These are phyloP conservation scores for Pythium utonaiense DNA, from an alignment of 352 stramenopile species.

Conservation along the genomic window DNA sequence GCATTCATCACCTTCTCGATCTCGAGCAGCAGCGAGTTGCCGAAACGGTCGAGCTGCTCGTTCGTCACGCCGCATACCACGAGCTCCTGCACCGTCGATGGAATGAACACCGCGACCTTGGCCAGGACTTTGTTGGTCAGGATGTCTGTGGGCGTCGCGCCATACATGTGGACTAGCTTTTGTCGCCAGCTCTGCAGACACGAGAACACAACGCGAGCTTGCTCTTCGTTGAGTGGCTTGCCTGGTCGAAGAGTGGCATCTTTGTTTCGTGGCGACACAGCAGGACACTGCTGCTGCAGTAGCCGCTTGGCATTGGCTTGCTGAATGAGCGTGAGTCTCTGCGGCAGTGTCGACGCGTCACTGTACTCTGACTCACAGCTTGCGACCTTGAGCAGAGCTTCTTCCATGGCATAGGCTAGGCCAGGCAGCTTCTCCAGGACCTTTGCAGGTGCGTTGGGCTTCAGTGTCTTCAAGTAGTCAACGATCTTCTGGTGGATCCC, in stretches of 20 bases:
- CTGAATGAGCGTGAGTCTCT: constrained; percentile 89
- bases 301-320: constrained; percentile 60
- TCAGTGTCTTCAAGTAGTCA: constrained; percentile 88
- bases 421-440: constrained; percentile 94
- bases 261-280: constrained; percentile 20
- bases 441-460: constrained; percentile 93
- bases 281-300: constrained; percentile 42
- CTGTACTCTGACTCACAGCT: constrained; percentile 87
- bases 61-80: constrained; percentile 43
- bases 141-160: constrained; percentile 67
- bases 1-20: constrained; percentile 36
- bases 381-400: constrained; percentile 89
- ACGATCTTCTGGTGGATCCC: constrained; percentile 76
- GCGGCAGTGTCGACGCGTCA: constrained; percentile 89
- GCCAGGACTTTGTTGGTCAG: constrained; percentile 65
- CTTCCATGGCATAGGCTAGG: constrained; percentile 95
- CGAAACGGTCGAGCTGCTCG: constrained; percentile 51
- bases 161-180: constrained; percentile 73
- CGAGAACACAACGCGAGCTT: constrained; percentile 57
- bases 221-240: constrained; percentile 51
- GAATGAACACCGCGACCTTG: constrained; percentile 64
- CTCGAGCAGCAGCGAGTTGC: constrained; percentile 57
- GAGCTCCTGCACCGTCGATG: constrained; percentile 52
- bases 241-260: not conserved
- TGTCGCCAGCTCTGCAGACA: constrained; percentile 76